Conservation (phyloP, 2,329 filamentous ascomycete species). For the Triangularia setosa region DNA sequence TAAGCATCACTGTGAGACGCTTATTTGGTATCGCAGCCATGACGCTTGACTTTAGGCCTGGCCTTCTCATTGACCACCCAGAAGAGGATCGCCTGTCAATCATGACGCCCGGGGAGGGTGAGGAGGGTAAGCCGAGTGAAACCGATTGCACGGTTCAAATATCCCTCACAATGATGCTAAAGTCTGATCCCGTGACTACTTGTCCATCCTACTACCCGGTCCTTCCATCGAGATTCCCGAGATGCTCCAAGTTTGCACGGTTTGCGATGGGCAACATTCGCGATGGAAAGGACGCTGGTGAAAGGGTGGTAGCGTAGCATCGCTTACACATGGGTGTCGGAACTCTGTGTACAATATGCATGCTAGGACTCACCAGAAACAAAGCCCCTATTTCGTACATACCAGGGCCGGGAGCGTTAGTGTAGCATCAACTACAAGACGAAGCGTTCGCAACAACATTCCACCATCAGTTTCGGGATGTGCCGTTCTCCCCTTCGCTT, state of each 20-base stretch:
- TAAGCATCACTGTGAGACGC: not conserved
- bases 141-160: not conserved
- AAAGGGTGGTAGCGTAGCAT: not conserved
- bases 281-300: not conserved
- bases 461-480: slow-evolving; percentile 4
- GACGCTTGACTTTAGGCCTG: not conserved
- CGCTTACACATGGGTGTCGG: not conserved
- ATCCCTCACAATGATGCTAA: not conserved
- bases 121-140: slow-evolving; percentile 10
- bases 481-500: slow-evolving; percentile 8
- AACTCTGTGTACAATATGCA: not conserved
- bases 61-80: not conserved
- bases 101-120: slow-evolving; percentile 5
- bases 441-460: not conserved
- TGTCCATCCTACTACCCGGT: not conserved
- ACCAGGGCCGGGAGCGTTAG: not conserved
- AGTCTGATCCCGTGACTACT: not conserved
- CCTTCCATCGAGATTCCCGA: not conserved
- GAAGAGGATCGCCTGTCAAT: slow-evolving; percentile 3
- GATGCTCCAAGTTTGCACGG: not conserved
- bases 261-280: not conserved
- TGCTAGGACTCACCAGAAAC: not conserved
- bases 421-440: not conserved
- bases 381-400: not conserved
- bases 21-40: not conserved